Conservation (phyloP, 768 basidiomycete genomes). For the Boletus coccyginus region DNA sequence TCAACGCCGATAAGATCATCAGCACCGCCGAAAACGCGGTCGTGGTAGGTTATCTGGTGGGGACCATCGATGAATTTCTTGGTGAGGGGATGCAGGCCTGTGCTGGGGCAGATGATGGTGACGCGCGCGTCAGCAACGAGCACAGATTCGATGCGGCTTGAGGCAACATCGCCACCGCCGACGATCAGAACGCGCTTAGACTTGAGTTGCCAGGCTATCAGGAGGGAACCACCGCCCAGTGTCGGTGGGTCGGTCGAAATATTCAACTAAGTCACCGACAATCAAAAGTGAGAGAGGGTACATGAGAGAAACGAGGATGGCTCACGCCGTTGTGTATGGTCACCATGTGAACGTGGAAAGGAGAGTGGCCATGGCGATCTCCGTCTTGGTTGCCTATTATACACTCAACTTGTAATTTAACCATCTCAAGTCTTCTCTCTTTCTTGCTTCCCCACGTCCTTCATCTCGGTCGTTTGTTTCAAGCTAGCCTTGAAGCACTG, state of each 20-base stretch:
- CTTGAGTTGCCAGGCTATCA: constrained; percentile 92
- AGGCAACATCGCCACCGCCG: constrained; percentile 92
- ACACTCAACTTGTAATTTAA: too few relatives aligned
- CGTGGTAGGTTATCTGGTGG: constrained; percentile 59
- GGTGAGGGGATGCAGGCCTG: constrained; percentile 63
- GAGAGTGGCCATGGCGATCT: constrained; percentile 22
- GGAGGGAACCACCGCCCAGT: constrained; percentile 65
- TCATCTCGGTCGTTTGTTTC: neutral
- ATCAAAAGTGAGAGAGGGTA: neutral
- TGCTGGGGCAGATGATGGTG: constrained; percentile 69
- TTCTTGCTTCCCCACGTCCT: neutral
- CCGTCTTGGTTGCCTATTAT: neutral
- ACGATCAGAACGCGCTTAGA: constrained; percentile 83
- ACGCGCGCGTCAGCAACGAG: constrained; percentile 78
- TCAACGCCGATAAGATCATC: constrained; percentile 69
- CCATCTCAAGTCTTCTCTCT: neutral
- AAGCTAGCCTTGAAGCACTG: neutral
- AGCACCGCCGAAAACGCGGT: constrained; percentile 62
- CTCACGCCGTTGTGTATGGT: neutral
- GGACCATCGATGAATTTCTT: constrained; percentile 46
- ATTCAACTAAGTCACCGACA: neutral
- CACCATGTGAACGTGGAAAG: constrained; percentile 1
- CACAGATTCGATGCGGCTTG: constrained; percentile 82
- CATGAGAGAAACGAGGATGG: neutral
- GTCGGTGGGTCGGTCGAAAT: constrained; percentile 15